Evolutionary conservation across 805 yeast genomes (phyloP).

Genomic region (Candida railenensis): DNA sequence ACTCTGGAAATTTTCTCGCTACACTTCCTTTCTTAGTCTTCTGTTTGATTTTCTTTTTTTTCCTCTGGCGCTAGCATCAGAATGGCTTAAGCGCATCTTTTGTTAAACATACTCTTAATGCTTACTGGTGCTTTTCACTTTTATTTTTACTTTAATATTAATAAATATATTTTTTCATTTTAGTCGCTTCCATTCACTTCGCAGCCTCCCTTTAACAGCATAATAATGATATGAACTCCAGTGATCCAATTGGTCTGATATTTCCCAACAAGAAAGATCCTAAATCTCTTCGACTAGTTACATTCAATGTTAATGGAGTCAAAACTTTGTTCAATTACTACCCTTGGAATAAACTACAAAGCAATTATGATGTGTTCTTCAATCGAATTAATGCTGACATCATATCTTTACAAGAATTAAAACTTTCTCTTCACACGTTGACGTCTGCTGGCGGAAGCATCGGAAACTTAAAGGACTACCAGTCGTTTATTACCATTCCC

Average conservation of each 20-base stretch:
- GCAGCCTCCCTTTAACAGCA: too few species aligned
- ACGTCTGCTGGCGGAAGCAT: slow-evolving; percentile 33
- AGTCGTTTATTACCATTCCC: slow-evolving; percentile 71
- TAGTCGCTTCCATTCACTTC: too few species aligned
- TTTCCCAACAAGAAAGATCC: background rate
- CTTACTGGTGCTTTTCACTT: too few species aligned
- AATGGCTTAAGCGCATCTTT: too few species aligned
- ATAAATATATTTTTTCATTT: too few species aligned
- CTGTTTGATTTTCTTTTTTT: too few species aligned
- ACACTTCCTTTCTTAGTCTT: too few species aligned
- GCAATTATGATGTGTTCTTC: slow-evolving; percentile 46
- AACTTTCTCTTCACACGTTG: slow-evolving; percentile 39
- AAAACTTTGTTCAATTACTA: slow-evolving; percentile 77
- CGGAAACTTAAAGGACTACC: slow-evolving; percentile 55
- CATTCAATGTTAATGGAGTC: slow-evolving; percentile 85
- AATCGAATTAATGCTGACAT: slow-evolving; percentile 64
- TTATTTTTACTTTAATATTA: too few species aligned
- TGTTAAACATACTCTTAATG: too few species aligned
- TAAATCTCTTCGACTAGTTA: slow-evolving; percentile 44
- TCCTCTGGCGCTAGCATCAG: too few species aligned
- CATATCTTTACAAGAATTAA: slow-evolving; percentile 84
- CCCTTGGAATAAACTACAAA: slow-evolving; percentile 67
- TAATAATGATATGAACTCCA: background rate
- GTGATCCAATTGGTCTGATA: background rate
- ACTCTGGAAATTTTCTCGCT: too few species aligned